A percentile compares a stretch with the other conserved stretches of the same genome.
These are phyloP conservation scores for Margaritispora aquatica DNA, from an alignment of 495 filamentous ascomycete genomes.

Conservation along the genomic window DNA sequence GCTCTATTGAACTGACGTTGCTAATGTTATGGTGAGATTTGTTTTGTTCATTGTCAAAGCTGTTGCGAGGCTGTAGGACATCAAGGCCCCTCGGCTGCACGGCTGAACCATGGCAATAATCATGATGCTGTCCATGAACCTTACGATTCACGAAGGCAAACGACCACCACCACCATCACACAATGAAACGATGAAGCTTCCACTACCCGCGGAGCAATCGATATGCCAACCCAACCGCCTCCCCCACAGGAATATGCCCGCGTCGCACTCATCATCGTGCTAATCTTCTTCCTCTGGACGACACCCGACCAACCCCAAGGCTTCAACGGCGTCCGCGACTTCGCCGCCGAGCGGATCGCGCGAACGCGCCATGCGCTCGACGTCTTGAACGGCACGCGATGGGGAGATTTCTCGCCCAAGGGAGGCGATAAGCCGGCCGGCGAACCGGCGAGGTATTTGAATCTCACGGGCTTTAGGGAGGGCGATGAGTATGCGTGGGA, in stretches of 20 bases:
- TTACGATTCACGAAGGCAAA: background rate
- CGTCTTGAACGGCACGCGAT: conserved; percentile 63
- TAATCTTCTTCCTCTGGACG: conserved; percentile 31
- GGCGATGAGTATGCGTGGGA: conserved; percentile 74
- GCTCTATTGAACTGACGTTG: too few relatives aligned
- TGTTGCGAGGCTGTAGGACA: too few relatives aligned
- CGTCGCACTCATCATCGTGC: conserved; percentile 26
- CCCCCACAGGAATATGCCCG: conserved; percentile 22
- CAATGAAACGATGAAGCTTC: conserved; percentile 9
- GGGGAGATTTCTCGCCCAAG: conserved; percentile 63
- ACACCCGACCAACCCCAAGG: conserved; percentile 30
- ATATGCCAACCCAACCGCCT: conserved; percentile 13
- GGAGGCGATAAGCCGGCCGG: conserved; percentile 22
- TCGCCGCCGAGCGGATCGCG: conserved; percentile 32
- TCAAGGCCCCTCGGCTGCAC: background rate
- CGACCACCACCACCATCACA: background rate
- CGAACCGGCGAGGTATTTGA: conserved; percentile 54
- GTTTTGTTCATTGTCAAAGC: too few relatives aligned
- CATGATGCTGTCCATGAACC: background rate
- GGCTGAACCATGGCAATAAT: conserved; percentile 6
- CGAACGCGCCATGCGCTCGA: conserved; percentile 52
- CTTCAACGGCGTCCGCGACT: conserved; percentile 32
- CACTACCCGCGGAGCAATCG: background rate
- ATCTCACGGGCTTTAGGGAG: conserved; percentile 67
- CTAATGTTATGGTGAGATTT: too few relatives aligned